Evolutionary conservation across 306 rosid genomes (phyloP).

Genomic region (Datisca glomerata): DNA sequence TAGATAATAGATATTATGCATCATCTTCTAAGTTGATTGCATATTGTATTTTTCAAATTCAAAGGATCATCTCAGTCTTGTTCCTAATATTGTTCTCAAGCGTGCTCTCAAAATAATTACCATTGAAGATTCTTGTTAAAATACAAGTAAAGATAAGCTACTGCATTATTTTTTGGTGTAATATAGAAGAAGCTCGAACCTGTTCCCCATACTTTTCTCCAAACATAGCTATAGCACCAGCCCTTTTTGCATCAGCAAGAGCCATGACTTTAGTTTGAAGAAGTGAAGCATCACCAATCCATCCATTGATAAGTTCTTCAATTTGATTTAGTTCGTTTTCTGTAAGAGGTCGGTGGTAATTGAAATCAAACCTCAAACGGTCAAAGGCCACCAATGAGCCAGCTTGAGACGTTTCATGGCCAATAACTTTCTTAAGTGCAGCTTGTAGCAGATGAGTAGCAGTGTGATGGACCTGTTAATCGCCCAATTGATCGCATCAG

Average conservation of each 20-base stretch:
- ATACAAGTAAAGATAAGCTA: too few relatives aligned
- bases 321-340: slow-evolving; percentile 60
- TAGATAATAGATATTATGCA: too few relatives aligned
- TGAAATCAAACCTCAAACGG: slow-evolving; percentile 93
- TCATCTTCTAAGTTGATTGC: too few relatives aligned
- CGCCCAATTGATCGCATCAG: neutral
- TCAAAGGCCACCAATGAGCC: slow-evolving; percentile 95
- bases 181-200: slow-evolving; percentile 32
- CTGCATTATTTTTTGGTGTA: too few relatives aligned
- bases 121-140: too few relatives aligned
- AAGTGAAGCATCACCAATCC: slow-evolving; percentile 65
- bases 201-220: slow-evolving; percentile 93
- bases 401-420: slow-evolving; percentile 94
- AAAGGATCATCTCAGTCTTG: too few relatives aligned
- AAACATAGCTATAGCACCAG: slow-evolving; percentile 95
- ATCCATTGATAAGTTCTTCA: slow-evolving; percentile 58
- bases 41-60: too few relatives aligned
- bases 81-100: too few relatives aligned
- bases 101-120: too few relatives aligned
- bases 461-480: slow-evolving; percentile 88
- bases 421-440: slow-evolving; percentile 70
- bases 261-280: slow-evolving; percentile 90
- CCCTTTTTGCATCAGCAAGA: slow-evolving; percentile 69
- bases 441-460: slow-evolving; percentile 95
- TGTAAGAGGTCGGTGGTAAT: slow-evolving; percentile 62